phyloP scores from a whole-genome alignment of 345 rosid species.

The Carallia pectinifolia region DNA sequence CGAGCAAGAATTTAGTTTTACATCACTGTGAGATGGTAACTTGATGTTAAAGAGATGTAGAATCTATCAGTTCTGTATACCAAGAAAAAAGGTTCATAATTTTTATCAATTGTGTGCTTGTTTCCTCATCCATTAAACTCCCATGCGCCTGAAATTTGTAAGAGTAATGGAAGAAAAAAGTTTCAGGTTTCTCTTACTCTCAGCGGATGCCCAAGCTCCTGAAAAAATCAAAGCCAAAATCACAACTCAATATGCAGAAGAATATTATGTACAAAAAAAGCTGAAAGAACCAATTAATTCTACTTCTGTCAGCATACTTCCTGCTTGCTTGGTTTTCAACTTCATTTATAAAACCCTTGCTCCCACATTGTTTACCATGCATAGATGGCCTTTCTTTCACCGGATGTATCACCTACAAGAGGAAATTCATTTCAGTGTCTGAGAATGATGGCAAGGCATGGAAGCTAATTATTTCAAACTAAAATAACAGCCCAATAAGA shows the following conservation, averaged over 20 bases:
- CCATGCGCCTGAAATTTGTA: neutral
- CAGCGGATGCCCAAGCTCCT: conserved; percentile 66
- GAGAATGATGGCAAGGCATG: neutral
- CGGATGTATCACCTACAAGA: conserved; percentile 31
- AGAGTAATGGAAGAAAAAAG: neutral
- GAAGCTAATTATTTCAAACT: neutral
- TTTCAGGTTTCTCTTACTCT: conserved; percentile 21
- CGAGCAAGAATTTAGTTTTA: conserved; percentile 17
- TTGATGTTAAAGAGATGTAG: conserved; percentile 18
- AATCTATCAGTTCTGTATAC: conserved; percentile 13
- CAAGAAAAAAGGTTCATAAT: conserved; percentile 3
- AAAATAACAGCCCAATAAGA: neutral
- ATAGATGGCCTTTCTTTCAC: conserved; percentile 34
- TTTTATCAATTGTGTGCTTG: conserved; percentile 1
- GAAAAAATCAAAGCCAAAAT: conserved; percentile 15
- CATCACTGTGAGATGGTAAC: conserved; percentile 16
- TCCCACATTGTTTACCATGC: conserved; percentile 34
- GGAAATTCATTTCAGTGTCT: neutral
- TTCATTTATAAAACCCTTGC: conserved; percentile 32
- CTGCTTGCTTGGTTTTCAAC: conserved; percentile 35
- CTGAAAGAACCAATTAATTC: neutral
- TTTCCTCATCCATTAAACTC: conserved; percentile 9
- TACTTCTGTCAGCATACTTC: conserved; percentile 36
- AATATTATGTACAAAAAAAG: neutral
- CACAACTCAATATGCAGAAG: neutral